These are phyloP conservation scores for Trichoderma guizhouense DNA, from an alignment of 2,329 filamentous ascomycete genomes.

Conservation along the genomic window DNA sequence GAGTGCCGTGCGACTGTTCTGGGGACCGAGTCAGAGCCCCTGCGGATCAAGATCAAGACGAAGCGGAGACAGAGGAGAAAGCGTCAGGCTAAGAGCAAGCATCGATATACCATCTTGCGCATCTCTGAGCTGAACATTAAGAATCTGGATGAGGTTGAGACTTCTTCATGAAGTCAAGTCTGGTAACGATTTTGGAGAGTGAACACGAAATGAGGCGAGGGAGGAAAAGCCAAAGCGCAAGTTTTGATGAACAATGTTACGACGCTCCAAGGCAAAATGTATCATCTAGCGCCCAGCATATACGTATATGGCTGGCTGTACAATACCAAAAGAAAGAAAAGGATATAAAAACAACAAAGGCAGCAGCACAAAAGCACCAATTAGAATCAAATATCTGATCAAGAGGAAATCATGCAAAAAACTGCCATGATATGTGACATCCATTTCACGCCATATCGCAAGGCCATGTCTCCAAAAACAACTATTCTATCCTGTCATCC, in stretches of 20 bases:
- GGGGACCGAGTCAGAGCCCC: conserved; percentile 76
- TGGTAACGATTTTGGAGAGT: not conserved
- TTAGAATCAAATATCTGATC: not conserved
- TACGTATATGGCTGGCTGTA: conserved; percentile 17
- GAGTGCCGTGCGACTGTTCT: conserved; percentile 82
- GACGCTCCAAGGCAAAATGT: conserved; percentile 6
- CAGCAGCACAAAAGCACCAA: not conserved
- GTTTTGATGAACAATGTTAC: not conserved
- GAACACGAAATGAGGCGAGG: not conserved
- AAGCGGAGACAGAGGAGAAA: conserved; percentile 72
- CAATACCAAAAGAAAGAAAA: not conserved
- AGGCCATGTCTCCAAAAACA: conserved; percentile 11
- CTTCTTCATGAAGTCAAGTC: conserved; percentile 23
- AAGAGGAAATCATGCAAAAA: not conserved
- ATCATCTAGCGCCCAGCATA: conserved; percentile 17
- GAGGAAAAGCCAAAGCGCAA: not conserved
- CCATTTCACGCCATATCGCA: conserved; percentile 14
- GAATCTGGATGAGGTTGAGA: conserved; percentile 39
- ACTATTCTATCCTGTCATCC: conserved; percentile 19
- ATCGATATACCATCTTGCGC: conserved; percentile 79
- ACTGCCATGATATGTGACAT: conserved; percentile 9
- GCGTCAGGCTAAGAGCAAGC: conserved; percentile 82
- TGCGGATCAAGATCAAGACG: conserved; percentile 76
- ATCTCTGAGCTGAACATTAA: conserved; percentile 77
- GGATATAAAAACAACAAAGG: not conserved